A percentile compares a stretch with the other conserved stretches of the same genome.
Evolutionary conservation across 306 rosid species (phyloP).

Genomic region (Pyrus betulifolia): DNA sequence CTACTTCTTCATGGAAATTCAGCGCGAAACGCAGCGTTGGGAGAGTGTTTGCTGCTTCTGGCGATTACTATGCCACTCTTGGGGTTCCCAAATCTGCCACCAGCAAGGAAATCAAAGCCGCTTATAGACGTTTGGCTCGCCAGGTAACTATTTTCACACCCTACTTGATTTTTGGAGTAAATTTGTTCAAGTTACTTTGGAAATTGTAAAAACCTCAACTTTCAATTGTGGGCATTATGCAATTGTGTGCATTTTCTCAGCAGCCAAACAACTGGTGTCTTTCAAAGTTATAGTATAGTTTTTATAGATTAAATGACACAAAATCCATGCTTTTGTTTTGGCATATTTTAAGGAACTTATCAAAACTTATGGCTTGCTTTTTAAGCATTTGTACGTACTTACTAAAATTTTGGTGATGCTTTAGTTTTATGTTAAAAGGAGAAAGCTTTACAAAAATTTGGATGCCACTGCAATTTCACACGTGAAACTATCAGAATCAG

Average conservation of each 20-base stretch:
- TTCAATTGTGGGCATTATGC: neutral
- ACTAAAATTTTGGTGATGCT: neutral
- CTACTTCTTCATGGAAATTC: slow-evolving; percentile 12
- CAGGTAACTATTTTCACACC: slow-evolving; percentile 52
- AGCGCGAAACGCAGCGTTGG: slow-evolving; percentile 35
- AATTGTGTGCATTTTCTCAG: neutral
- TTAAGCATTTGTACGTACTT: too few species aligned
- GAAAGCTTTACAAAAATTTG: neutral
- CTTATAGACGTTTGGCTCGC: slow-evolving; percentile 91
- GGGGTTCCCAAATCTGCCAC: slow-evolving; percentile 77
- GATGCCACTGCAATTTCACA: neutral
- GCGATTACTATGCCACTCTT: slow-evolving; percentile 82
- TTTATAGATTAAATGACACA: neutral
- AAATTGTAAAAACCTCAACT: neutral
- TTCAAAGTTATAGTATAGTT: neutral
- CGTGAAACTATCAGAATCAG: too few species aligned
- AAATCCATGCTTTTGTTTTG: neutral
- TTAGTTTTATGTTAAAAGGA: neutral
- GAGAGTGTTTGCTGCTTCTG: slow-evolving; percentile 54
- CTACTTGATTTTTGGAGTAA: neutral
- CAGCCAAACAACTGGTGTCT: neutral
- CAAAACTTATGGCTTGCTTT: neutral
- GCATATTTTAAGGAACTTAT: neutral
- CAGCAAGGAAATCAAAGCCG: slow-evolving; percentile 79
- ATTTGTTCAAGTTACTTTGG: neutral